These are phyloP conservation scores for Tuber aestivum DNA, from an alignment of 495 filamentous ascomycete species.

Conservation along the genomic window DNA sequence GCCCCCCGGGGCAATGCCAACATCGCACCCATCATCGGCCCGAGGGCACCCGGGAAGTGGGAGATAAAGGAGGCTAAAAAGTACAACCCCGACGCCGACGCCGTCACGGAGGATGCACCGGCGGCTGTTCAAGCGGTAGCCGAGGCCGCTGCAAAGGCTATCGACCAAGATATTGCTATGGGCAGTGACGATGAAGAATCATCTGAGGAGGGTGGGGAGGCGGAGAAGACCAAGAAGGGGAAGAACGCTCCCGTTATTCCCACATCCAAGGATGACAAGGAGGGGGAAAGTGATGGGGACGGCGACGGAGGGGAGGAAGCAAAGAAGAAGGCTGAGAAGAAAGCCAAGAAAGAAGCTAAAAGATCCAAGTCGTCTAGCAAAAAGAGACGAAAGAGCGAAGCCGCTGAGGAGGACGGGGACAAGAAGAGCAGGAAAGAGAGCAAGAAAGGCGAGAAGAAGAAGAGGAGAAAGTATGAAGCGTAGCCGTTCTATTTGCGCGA, in stretches of 20 bases:
- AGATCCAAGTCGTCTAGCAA: conserved; percentile 42
- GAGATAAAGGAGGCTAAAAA: conserved; percentile 89
- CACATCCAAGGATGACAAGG: conserved; percentile 44
- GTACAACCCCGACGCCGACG: conserved; percentile 93
- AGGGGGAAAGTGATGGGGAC: conserved; percentile 45
- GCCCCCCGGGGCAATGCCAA: conserved; percentile 66
- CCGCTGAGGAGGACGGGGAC: conserved; percentile 22
- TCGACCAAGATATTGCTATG: conserved; percentile 53
- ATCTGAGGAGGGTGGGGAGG: conserved; percentile 40
- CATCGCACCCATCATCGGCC: conserved; percentile 49
- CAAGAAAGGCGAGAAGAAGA: conserved; percentile 50
- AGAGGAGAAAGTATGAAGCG: conserved; percentile 53
- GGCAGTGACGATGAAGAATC: conserved; percentile 47
- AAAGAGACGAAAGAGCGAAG: conserved; percentile 43
- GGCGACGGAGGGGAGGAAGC: conserved; percentile 45
- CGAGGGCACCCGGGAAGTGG: conserved; percentile 64
- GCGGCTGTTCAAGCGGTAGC: conserved; percentile 46
- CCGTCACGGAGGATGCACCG: conserved; percentile 64
- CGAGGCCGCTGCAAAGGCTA: conserved; percentile 48
- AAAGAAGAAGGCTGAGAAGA: conserved; percentile 41
- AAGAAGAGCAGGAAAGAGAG: conserved; percentile 55
- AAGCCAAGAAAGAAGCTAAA: conserved; percentile 33
- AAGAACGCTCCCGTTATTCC: conserved; percentile 26
- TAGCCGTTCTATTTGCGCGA: conserved; percentile 12
- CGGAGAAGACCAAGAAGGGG: conserved; percentile 47